Conservation (phyloP, 2,329 filamentous ascomycete genomes). For the Colletotrichum higginsianum region DNA sequence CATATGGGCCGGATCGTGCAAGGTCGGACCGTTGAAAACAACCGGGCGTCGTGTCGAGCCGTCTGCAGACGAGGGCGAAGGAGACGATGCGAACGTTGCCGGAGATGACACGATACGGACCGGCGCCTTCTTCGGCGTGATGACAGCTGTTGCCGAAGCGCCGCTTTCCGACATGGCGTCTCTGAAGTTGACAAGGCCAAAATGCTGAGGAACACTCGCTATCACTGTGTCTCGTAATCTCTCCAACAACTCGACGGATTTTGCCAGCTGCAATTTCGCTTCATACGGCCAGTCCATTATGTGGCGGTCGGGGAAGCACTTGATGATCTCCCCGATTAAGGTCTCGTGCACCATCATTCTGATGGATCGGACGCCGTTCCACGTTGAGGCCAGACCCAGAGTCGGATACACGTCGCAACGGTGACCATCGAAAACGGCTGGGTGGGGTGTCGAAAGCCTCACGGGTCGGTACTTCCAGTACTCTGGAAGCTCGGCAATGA, state of each 20-base stretch:
- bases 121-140: conserved; percentile 49
- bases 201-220: conserved; percentile 65
- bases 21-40: conserved; percentile 49
- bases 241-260: conserved; percentile 55
- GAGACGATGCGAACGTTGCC: conserved; percentile 47
- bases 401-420: conserved; percentile 63
- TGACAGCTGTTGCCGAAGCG: conserved; percentile 46
- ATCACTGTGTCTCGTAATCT: conserved; percentile 59
- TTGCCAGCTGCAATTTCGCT: conserved; percentile 55
- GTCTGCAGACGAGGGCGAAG: conserved; percentile 44
- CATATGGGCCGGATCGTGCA: conserved; percentile 58
- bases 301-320: conserved; percentile 44
- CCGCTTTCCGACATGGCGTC: conserved; percentile 50
- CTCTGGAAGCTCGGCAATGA: conserved; percentile 56
- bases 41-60: neutral
- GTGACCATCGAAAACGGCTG: conserved; percentile 56
- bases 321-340: conserved; percentile 60
- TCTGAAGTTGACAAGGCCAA: conserved; percentile 61
- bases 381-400: conserved; percentile 61
- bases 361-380: conserved; percentile 63
- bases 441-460: conserved; percentile 55
- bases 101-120: conserved; percentile 50
- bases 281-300: conserved; percentile 47
- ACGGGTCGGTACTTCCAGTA: conserved; percentile 61
- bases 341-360: conserved; percentile 65